Conservation (phyloP, 768 basidiomycete genomes). For the Candolleomyces efflorescens region DNA sequence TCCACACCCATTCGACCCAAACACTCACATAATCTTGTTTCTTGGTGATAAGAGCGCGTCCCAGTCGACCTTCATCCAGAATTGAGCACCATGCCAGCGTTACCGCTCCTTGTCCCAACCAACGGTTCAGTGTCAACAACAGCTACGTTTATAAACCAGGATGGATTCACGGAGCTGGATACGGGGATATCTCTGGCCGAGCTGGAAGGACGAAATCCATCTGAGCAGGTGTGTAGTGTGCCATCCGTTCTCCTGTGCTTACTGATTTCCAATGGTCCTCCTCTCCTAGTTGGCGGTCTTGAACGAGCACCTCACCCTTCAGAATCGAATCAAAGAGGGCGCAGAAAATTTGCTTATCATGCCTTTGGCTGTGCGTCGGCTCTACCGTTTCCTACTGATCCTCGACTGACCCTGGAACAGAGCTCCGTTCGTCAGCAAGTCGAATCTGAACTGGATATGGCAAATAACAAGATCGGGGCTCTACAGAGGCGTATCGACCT, state of each 20-base stretch:
- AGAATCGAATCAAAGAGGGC: slow-evolving; percentile 85
- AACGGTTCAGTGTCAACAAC: slow-evolving; percentile 20
- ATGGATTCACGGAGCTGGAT: slow-evolving; percentile 13
- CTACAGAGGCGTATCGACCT: slow-evolving; percentile 58
- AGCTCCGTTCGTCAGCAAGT: slow-evolving; percentile 68
- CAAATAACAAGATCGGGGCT: slow-evolving; percentile 65
- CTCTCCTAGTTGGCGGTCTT: slow-evolving; percentile 57
- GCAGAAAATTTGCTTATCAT: slow-evolving; percentile 86
- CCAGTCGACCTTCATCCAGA: neutral
- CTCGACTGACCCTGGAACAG: slow-evolving; percentile 24
- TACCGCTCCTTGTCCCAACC: slow-evolving; percentile 6
- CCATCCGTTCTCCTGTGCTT: neutral
- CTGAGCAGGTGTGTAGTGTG: slow-evolving; percentile 39
- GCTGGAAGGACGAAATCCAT: slow-evolving; percentile 41
- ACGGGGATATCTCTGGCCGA: slow-evolving; percentile 33
- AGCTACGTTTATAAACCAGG: slow-evolving; percentile 22
- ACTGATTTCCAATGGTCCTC: neutral
- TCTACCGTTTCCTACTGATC: slow-evolving; percentile 2
- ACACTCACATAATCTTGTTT: neutral
- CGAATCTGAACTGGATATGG: slow-evolving; percentile 71
- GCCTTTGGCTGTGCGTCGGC: slow-evolving; percentile 43
- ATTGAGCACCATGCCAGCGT: slow-evolving; percentile 6
- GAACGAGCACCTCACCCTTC: slow-evolving; percentile 63
- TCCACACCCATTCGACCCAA: too few species aligned
- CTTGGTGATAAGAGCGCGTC: neutral